Evolutionary conservation across 164 flowering plant species (phyloP), one percentile per base, ranked within the genome.

Genomic region (Umbilicus rupestris): DNA sequence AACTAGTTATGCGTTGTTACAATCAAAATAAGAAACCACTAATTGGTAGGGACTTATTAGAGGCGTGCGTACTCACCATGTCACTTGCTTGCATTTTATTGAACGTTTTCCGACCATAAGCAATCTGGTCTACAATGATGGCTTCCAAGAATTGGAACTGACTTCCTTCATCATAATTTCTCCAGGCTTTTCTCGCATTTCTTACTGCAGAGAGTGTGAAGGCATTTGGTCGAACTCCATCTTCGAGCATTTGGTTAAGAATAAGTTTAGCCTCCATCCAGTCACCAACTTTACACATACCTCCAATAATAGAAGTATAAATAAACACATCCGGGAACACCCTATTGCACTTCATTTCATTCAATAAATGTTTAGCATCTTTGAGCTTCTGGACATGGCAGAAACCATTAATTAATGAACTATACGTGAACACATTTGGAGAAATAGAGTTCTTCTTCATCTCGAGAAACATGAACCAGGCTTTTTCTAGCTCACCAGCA

Each of bases 401-500:
- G 60, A 55, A 55, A 16, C 60, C 31, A 8, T 29, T 28, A 28
- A 55, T 28, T 15, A 55, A 55, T 15, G 60, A 55, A 30, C 7
- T 26, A 28, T 55, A 55, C 2, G 60, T 55, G 60, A 55, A 26
- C 16, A 12, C 33, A 15, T 55, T 55, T 3, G 60, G 60, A 28
- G 60, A 26, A 26, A 55, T 28, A 11, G 60, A 28, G 29, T 55
- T 55, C 19, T 55, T 55, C 33, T 55, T 55, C 60, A 55, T 55
- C 33, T 55, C 60, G 12, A 55, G 33, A 55, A 55, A 55, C 60
- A 55, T 55, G 60, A 55, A 55, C 60, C 60, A 55, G 5, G 60
- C 60, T 28, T 55, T 55, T 28, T 55, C 60, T 14, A 55, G 33
- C 60, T 55, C 60, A 11, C 60, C 60, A 14, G 60, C 60, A 28